phyloP scores from a whole-genome alignment of 2,329 filamentous ascomycete genomes.

The Calonectria pauciramosa region DNA sequence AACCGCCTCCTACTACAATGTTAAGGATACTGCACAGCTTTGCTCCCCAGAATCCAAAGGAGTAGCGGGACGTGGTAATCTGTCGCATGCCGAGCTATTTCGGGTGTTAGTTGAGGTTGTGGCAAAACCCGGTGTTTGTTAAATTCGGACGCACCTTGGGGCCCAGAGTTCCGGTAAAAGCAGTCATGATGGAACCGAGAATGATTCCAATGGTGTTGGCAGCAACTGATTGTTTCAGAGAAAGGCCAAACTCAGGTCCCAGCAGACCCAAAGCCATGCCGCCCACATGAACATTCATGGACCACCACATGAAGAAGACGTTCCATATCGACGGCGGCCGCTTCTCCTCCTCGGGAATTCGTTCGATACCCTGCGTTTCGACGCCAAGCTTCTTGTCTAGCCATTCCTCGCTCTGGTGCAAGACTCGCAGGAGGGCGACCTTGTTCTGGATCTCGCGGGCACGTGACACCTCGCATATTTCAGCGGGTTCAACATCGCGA shows the following conservation, averaged over 20 bases:
- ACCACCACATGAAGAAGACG: slow-evolving; percentile 25
- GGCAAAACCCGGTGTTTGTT: background rate
- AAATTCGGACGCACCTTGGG: slow-evolving; percentile 12
- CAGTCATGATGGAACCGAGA: slow-evolving; percentile 6
- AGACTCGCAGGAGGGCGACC: background rate
- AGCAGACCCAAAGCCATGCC: slow-evolving; percentile 12
- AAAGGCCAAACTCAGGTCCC: slow-evolving; percentile 22
- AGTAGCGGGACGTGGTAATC: slow-evolving; percentile 32
- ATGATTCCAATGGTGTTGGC: slow-evolving; percentile 6
- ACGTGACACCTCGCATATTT: slow-evolving; percentile 12
- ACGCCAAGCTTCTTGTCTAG: slow-evolving; percentile 20
- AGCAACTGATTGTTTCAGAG: slow-evolving; percentile 9
- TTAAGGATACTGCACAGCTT: slow-evolving; percentile 39
- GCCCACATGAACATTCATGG: slow-evolving; percentile 19
- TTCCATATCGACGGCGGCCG: slow-evolving; percentile 23
- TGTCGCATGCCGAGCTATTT: slow-evolving; percentile 29
- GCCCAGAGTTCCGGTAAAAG: slow-evolving; percentile 21
- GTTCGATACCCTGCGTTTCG: slow-evolving; percentile 22
- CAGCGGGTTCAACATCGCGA: background rate
- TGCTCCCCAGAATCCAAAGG: slow-evolving; percentile 39
- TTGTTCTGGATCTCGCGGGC: slow-evolving; percentile 15
- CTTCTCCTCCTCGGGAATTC: slow-evolving; percentile 24
- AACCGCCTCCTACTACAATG: slow-evolving; percentile 39
- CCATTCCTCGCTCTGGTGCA: slow-evolving; percentile 17
- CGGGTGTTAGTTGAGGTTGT: background rate